Conservation (phyloP, 2,329 filamentous ascomycete species). For the Pyrenochaeta sp. region DNA sequence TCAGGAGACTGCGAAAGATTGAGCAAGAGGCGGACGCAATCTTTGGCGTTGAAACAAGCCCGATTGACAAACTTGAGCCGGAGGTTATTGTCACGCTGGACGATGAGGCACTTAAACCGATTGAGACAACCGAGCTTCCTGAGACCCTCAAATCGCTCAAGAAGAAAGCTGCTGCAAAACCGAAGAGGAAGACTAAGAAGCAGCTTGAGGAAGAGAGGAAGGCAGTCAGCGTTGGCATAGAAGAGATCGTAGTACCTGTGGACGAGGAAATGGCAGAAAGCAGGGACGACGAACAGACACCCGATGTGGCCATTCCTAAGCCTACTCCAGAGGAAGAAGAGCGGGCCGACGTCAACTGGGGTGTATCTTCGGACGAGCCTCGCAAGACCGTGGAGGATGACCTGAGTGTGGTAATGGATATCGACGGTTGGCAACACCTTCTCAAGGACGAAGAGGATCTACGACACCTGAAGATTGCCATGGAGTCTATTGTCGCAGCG, state of each 20-base stretch:
- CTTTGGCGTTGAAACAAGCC: conserved; percentile 53
- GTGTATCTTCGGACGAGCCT: conserved; percentile 66
- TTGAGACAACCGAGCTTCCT: conserved; percentile 46
- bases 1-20: conserved; percentile 74
- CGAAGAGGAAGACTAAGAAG: conserved; percentile 81
- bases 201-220: conserved; percentile 67
- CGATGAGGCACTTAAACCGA: conserved; percentile 49
- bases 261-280: conserved; percentile 41
- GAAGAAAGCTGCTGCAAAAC: conserved; percentile 57
- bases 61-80: conserved; percentile 53
- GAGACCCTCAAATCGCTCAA: conserved; percentile 30
- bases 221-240: conserved; percentile 42
- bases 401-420: conserved; percentile 67
- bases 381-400: conserved; percentile 72
- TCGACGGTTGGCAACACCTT: conserved; percentile 73
- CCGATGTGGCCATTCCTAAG: conserved; percentile 39
- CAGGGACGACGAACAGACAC: conserved; percentile 28
- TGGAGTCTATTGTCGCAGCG: conserved; percentile 56
- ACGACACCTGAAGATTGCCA: conserved; percentile 60
- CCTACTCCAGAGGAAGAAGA: conserved; percentile 46
- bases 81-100: conserved; percentile 51
- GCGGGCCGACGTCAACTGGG: conserved; percentile 64
- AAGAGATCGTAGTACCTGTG: conserved; percentile 60
- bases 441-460: conserved; percentile 75
- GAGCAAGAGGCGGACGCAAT: conserved; percentile 86